These are phyloP conservation scores for Coemansia sp. DNA, from an alignment of 192 early-diverging fungal genomes.

Conservation along the genomic window DNA sequence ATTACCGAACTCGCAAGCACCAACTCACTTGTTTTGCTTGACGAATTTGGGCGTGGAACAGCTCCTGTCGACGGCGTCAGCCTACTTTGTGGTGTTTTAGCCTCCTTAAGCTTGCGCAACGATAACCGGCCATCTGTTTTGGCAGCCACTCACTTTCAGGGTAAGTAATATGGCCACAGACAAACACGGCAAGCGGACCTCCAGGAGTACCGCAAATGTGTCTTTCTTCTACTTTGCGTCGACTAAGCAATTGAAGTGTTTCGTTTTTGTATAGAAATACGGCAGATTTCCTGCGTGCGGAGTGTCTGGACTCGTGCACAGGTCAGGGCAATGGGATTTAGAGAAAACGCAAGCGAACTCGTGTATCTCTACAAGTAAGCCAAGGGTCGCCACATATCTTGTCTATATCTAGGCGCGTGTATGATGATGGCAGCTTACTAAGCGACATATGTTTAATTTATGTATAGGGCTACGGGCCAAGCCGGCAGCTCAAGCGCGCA, in stretches of 20 bases:
- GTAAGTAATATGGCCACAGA: slow-evolving; percentile 33
- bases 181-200: too few relatives aligned
- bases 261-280: slow-evolving; percentile 23
- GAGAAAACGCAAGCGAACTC: slow-evolving; percentile 17
- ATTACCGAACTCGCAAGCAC: slow-evolving; percentile 14
- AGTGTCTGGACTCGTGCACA: slow-evolving; percentile 19
- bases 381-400: background rate
- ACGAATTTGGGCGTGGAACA: slow-evolving; percentile 53
- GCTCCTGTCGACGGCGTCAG: slow-evolving; percentile 70
- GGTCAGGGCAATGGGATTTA: slow-evolving; percentile 20
- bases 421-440: too few relatives aligned
- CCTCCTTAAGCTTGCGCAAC: slow-evolving; percentile 56
- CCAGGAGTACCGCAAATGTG: background rate
- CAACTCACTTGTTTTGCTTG: slow-evolving; percentile 35
- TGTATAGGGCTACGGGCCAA: slow-evolving; percentile 8
- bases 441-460: background rate
- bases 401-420: background rate
- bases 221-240: background rate
- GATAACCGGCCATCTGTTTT: slow-evolving; percentile 66
- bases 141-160: slow-evolving; percentile 89
- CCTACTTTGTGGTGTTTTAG: slow-evolving; percentile 72
- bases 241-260: background rate
- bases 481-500: background rate
- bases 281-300: slow-evolving; percentile 1
- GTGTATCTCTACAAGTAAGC: slow-evolving; percentile 39